These are phyloP conservation scores for Arthrinium phaeospermum DNA, from an alignment of 2,329 filamentous ascomycete genomes.

Conservation along the genomic window DNA sequence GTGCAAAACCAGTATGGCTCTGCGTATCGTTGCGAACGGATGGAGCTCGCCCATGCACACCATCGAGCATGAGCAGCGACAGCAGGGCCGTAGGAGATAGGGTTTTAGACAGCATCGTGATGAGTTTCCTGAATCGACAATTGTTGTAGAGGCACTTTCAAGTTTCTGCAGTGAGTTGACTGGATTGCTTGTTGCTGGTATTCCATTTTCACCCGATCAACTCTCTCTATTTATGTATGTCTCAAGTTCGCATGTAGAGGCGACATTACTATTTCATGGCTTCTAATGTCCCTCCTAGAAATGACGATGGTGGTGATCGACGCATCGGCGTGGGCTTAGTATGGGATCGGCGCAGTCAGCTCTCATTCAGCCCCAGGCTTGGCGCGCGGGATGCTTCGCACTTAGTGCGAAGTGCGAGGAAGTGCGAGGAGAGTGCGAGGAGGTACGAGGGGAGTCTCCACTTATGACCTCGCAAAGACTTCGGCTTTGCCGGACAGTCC, in stretches of 20 bases:
- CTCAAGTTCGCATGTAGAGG: neutral
- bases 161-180: neutral
- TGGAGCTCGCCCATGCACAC: neutral
- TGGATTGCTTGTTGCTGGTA: neutral
- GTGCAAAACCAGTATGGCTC: neutral
- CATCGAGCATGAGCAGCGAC: constrained; percentile 1
- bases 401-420: constrained; percentile 6
- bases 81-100: neutral
- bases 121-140: neutral
- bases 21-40: neutral
- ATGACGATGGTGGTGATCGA: neutral
- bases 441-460: neutral
- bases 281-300: neutral
- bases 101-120: neutral
- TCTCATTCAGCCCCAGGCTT: neutral
- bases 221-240: neutral
- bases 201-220: neutral
- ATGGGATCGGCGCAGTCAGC: neutral
- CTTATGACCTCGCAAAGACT: neutral
- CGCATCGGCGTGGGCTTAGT: neutral
- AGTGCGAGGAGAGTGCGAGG: constrained; percentile 1
- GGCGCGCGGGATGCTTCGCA: neutral
- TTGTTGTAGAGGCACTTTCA: neutral
- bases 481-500: neutral
- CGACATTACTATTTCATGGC: neutral